phyloP scores from a whole-genome alignment of 495 filamentous ascomycete species.

The Aspergillus egyptiacus region DNA sequence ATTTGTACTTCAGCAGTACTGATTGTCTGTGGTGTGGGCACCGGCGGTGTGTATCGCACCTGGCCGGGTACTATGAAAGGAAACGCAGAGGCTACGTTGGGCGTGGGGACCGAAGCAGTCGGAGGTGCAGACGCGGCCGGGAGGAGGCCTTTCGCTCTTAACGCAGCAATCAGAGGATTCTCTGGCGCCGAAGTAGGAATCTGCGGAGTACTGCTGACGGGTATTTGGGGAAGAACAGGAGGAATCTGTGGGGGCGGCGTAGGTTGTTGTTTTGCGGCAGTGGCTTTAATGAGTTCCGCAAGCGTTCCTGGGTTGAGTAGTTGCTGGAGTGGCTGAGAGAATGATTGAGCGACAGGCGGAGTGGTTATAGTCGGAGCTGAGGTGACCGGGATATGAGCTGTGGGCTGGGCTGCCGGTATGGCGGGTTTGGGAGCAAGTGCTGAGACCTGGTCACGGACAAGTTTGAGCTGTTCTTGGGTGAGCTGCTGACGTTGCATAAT shows the following conservation, averaged over 20 bases:
- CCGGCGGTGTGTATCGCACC: constrained; percentile 32
- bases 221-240: constrained; percentile 23
- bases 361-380: constrained; percentile 28
- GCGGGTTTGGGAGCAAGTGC: constrained; percentile 48
- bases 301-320: constrained; percentile 44
- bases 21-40: constrained; percentile 23
- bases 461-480: constrained; percentile 69
- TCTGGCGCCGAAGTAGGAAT: constrained; percentile 24
- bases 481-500: constrained; percentile 75
- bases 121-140: constrained; percentile 33
- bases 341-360: constrained; percentile 26
- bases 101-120: constrained; percentile 18
- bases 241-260: constrained; percentile 33
- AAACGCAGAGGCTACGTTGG: constrained; percentile 24
- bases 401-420: constrained; percentile 17
- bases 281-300: constrained; percentile 45
- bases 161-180: constrained; percentile 42
- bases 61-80: constrained; percentile 42
- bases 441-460: constrained; percentile 73
- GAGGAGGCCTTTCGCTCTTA: constrained; percentile 45
- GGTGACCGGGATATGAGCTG: constrained; percentile 21
- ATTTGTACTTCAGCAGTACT: constrained; percentile 35
- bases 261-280: constrained; percentile 39
- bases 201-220: constrained; percentile 26
- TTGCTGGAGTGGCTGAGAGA: constrained; percentile 38